Evolutionary conservation across 1,139 yeast genomes (phyloP).

Genomic region (Taiozyma sp.): DNA sequence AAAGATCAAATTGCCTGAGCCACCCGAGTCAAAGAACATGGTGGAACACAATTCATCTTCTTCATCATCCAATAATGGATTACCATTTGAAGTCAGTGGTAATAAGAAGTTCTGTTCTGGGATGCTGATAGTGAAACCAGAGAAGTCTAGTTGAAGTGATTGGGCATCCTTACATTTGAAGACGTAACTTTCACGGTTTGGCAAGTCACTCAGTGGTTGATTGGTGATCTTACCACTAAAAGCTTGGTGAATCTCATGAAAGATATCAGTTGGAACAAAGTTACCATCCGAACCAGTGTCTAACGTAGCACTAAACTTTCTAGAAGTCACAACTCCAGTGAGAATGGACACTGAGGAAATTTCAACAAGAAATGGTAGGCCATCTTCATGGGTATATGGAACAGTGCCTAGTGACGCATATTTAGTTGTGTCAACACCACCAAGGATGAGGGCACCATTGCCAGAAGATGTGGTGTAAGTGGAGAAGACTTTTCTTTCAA

Average conservation of each 20-base stretch:
- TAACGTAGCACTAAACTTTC: not conserved
- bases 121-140: conserved; percentile 11
- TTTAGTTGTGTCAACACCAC: conserved; percentile 51
- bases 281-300: conserved; percentile 18
- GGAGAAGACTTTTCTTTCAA: conserved; percentile 11
- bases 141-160: conserved; percentile 12
- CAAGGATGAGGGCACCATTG: conserved; percentile 48
- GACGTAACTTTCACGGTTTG: conserved; percentile 6
- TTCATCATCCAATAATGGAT: conserved; percentile 5
- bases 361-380: conserved; percentile 1
- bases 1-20: conserved; percentile 19
- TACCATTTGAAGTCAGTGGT: conserved; percentile 6
- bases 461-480: conserved; percentile 18
- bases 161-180: conserved; percentile 16
- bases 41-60: conserved; percentile 16
- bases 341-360: conserved; percentile 11
- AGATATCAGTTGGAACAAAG: conserved; percentile 5
- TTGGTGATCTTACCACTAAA: conserved; percentile 10
- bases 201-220: not conserved
- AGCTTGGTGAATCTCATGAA: conserved; percentile 12
- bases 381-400: not conserved
- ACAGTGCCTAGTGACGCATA: conserved; percentile 26
- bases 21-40: conserved; percentile 1
- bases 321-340: conserved; percentile 4
- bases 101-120: conserved; percentile 10